Base-by-base conservation (phyloP, 768 basidiomycete species). In the Coprinopsis sp. region DNA sequence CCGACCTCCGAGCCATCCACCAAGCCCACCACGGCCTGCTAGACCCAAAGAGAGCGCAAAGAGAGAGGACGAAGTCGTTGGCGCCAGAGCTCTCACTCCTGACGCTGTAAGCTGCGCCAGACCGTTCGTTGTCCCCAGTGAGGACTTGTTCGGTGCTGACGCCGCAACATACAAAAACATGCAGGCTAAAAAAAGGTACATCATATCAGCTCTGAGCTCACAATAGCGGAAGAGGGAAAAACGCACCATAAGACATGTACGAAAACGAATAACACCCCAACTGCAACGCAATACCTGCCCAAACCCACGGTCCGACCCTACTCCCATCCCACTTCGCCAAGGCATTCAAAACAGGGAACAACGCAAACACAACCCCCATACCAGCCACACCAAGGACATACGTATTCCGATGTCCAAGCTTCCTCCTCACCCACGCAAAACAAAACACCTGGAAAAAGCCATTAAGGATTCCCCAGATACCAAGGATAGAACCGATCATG, bases 71-170 rank as follows among this genome's bases (percentile, higher is more conserved):
- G 77, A 66, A 1, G 67, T 54, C 6, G 75, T 71, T 1, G 78
- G 78, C n/a, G 78, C 81, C 51, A 64, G 66, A 3, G 64, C 62
- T 40, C 62, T 54, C 34, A 56, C 50, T 14, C 47, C 34, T n/a
- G 50, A 54, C 11, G 58, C 60, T 5, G 62, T 52, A 22, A 43
- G 43, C 52, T 75, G 73, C 0, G 61, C 63, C 0, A 78, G 58
- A 1, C 82, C 81, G 47, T 84, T 83, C n/a, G 74, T 79, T 2
- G 78, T 70, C 1, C 81, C 81, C 6, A 82, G 65, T 13, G 77
- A 73, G 2, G 72, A 70, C 11, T 70, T 69, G 34, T 76, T 77
- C 4, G 81, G 81, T 2, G 81, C 62, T 8, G 80, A 64, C 0
- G 71, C 73, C 12, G 73, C 66, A 49, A 84, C 74, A 49, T 72